Evolutionary conservation across 73 alveolate species (phyloP), one percentile per base, ranked within the genome.

Genomic region (Stentor coeruleus): DNA sequence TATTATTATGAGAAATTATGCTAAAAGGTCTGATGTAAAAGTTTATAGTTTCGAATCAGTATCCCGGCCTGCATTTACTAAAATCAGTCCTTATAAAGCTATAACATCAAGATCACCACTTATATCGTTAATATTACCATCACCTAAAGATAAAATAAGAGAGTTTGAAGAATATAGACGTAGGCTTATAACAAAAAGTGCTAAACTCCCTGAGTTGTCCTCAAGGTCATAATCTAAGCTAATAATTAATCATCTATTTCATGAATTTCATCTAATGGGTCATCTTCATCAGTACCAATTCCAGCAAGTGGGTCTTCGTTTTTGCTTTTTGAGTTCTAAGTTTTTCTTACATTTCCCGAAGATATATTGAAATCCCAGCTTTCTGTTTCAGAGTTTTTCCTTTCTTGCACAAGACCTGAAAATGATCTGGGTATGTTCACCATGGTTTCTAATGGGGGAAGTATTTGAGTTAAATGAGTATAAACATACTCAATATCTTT

Each of bases 1-100:
- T 26, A 66, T 66, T 66, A 20, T 66, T 66, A 20, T 66, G 36
- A 66, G 79, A 66, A 20, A 66, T 49, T 49, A 20, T 6, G 66
- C 66, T 6, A 49, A 49, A 11, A 49, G 66, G 66, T 6, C 6
- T 11, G 20, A 49, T 49, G 28, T 49, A 11, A 6, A 49, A 49
- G 28, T 11, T 49, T 49, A 11, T 49, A 11, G 28, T 6, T 6
- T 49, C 20, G 66, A 49, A 20, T 83, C 93, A 30, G 96, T 86
- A 72, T 87, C 84, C 0, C 75, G 96, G 58, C 96, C 96, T 28
- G 73, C 85, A 38, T 86, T 74, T 40, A 39, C 87, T 35, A 83
- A 86, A 58, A 60, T 87, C 81, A 86, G 91, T 20, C 96, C 96
- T 30, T 91, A 83, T 73, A 91, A 92, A 55, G 96, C 96, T 0